Percentiles rank a stretch among this genome's conserved stretches.
These are phyloP conservation scores for Globisporangium cylindrosporum DNA, from an alignment of 352 stramenopile species.

Conservation along the genomic window DNA sequence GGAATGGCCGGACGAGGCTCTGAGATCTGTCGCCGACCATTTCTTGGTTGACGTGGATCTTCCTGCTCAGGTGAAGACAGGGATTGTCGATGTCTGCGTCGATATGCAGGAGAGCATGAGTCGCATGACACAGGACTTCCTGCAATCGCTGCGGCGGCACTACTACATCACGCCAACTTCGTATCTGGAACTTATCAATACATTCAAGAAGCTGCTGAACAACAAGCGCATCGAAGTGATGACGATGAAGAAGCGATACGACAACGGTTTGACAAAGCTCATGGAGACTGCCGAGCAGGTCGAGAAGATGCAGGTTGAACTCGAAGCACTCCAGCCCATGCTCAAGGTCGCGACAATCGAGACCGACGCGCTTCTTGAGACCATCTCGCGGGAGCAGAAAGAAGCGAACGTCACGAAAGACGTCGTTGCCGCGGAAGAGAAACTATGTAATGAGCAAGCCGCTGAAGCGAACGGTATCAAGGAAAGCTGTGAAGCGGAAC, in stretches of 20 bases:
- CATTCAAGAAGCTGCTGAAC: conserved; percentile 92
- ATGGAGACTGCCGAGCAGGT: conserved; percentile 93
- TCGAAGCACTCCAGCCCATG: conserved; percentile 91
- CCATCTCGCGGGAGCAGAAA: conserved; percentile 86
- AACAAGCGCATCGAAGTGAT: conserved; percentile 91
- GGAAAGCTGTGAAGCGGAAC: conserved; percentile 88
- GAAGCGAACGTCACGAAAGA: conserved; percentile 87
- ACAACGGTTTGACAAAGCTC: conserved; percentile 92
- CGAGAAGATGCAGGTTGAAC: conserved; percentile 91
- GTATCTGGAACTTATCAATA: conserved; percentile 95
- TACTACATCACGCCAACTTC: conserved; percentile 96
- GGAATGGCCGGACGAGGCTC: conserved; percentile 93
- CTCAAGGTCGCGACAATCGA: conserved; percentile 91
- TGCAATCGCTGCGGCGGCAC: conserved; percentile 85
- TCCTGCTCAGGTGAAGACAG: conserved; percentile 63
- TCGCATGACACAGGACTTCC: conserved; percentile 75
- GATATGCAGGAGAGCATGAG: conserved; percentile 94
- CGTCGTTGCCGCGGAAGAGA: conserved; percentile 81
- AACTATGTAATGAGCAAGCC: conserved; percentile 84
- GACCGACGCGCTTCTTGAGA: conserved; percentile 88
- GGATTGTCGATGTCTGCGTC: conserved; percentile 94
- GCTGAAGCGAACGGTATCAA: conserved; percentile 89
- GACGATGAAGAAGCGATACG: conserved; percentile 89
- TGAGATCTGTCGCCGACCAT: conserved; percentile 90
- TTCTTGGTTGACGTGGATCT: conserved; percentile 91